These are phyloP conservation scores for Gymnopus androsaceus DNA, from an alignment of 1,284 basidiomycete species.

Conservation along the genomic window DNA sequence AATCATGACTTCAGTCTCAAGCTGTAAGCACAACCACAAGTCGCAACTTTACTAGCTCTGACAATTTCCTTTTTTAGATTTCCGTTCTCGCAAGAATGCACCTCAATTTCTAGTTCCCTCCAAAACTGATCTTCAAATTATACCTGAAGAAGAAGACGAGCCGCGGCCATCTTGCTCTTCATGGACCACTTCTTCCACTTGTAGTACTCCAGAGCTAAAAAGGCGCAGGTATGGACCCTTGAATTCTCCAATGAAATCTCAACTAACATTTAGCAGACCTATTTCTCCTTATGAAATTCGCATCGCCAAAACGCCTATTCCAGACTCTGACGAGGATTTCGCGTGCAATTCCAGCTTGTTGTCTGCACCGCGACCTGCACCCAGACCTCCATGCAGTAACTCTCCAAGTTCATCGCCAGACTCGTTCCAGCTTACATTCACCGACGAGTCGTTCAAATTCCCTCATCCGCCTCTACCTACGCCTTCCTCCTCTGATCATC, in stretches of 20 bases:
- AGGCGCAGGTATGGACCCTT: constrained; percentile 16
- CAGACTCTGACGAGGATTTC: constrained; percentile 7
- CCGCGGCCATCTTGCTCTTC: constrained; percentile 27
- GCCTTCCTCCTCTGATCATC: constrained; percentile 23
- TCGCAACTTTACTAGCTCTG: background rate
- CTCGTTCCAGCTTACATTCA: constrained; percentile 36
- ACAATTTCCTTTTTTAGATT: constrained; percentile 31
- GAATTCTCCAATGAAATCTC: constrained; percentile 6
- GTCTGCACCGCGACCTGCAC: constrained; percentile 30
- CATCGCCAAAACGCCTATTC: constrained; percentile 7
- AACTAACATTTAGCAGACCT: constrained; percentile 1
- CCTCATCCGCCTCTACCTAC: constrained; percentile 37
- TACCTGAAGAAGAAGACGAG: constrained; percentile 33
- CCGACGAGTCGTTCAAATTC: constrained; percentile 34
- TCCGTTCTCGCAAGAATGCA: constrained; percentile 21
- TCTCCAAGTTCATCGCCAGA: constrained; percentile 28
- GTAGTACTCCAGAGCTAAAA: constrained; percentile 19
- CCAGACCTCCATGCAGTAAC: constrained; percentile 23
- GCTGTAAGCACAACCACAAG: constrained; percentile 25
- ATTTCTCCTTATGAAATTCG: constrained; percentile 13
- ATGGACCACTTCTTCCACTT: constrained; percentile 21
- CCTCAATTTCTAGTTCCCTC: constrained; percentile 14
- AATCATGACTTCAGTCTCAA: constrained; percentile 24
- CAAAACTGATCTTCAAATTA: constrained; percentile 32
- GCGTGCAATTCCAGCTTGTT: constrained; percentile 4